Evolutionary conservation across 805 yeast genomes (phyloP).

Genomic region (Teunomyces aglyptinius): DNA sequence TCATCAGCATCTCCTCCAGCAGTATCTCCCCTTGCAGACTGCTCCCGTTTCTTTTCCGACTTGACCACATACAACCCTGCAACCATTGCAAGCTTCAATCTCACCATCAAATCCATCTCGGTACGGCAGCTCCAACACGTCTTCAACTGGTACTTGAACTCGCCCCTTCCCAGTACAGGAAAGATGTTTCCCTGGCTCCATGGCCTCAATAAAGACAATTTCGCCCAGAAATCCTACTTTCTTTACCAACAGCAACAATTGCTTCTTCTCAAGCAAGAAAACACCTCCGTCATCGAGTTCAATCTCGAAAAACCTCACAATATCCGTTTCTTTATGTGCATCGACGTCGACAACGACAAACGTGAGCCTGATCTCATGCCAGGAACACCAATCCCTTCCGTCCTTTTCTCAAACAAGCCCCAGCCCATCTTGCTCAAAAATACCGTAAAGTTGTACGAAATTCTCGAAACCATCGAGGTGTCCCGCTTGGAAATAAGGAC

Average conservation of each 20-base stretch:
- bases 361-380: not conserved
- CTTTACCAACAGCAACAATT: conserved; percentile 26
- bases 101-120: conserved; percentile 14
- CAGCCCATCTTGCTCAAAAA: conserved; percentile 42
- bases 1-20: not conserved
- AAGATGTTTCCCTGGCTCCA: conserved; percentile 89
- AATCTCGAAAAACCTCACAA: conserved; percentile 21
- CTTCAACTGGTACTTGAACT: conserved; percentile 38
- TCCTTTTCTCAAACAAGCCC: not conserved
- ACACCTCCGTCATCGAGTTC: conserved; percentile 5
- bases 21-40: conserved; percentile 3
- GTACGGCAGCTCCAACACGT: conserved; percentile 15
- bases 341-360: conserved; percentile 16
- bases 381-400: not conserved
- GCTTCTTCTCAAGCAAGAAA: not conserved
- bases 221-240: conserved; percentile 52
- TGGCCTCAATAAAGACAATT: conserved; percentile 60
- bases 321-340: conserved; percentile 42
- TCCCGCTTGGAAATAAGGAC: conserved; percentile 34
- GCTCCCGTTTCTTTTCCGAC: conserved; percentile 3
- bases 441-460: conserved; percentile 52
- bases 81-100: not conserved
- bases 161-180: conserved; percentile 57
- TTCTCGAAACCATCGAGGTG: conserved; percentile 49
- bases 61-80: not conserved